These are phyloP conservation scores for Mortierella polycephala DNA, from an alignment of 371 early-diverging fungal species.

Conservation along the genomic window DNA sequence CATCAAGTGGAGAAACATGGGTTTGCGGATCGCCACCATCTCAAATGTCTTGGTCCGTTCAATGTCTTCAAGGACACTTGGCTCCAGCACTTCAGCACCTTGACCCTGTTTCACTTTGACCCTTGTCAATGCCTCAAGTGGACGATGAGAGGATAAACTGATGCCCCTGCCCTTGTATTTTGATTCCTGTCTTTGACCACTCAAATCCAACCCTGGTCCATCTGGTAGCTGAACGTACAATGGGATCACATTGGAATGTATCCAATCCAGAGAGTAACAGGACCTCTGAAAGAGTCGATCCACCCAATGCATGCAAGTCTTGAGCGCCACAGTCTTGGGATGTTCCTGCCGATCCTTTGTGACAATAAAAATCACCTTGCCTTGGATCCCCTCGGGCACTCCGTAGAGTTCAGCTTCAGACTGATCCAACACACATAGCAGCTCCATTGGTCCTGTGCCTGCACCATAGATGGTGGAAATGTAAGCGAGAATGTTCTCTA, in stretches of 20 bases:
- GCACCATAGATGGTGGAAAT: not conserved
- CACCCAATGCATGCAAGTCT: conserved; percentile 36
- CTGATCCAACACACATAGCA: conserved; percentile 33
- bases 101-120: conserved; percentile 28
- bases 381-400: conserved; percentile 16
- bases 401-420: conserved; percentile 24
- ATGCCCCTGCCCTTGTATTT: conserved; percentile 8
- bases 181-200: conserved; percentile 18
- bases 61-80: conserved; percentile 26
- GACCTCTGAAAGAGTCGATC: conserved; percentile 31
- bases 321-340: conserved; percentile 25
- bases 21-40: conserved; percentile 42
- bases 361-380: conserved; percentile 41
- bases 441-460: conserved; percentile 10
- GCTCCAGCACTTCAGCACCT: conserved; percentile 27
- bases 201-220: not conserved
- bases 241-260: conserved; percentile 29
- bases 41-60: conserved; percentile 36
- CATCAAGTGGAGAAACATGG: conserved; percentile 22
- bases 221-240: conserved; percentile 25
- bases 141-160: conserved; percentile 18
- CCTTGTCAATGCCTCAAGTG: conserved; percentile 26
- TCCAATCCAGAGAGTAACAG: conserved; percentile 27
- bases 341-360: conserved; percentile 25
- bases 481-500: conserved; percentile 13